Conservation (phyloP, 2,329 filamentous ascomycete species). For the Aspergillus brunneoviolaceus region DNA sequence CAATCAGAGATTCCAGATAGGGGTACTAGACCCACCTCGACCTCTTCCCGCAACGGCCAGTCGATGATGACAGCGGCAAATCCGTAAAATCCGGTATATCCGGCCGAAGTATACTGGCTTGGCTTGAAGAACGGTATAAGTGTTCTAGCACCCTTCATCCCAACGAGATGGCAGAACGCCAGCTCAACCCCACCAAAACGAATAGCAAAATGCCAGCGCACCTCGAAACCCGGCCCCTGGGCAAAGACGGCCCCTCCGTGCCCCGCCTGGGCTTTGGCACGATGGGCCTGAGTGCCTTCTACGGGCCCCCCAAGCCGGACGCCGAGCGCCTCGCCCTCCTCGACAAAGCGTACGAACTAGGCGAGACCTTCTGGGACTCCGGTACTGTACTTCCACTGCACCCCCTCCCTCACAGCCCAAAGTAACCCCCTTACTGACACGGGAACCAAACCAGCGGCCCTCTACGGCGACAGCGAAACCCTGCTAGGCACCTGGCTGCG, state of each 20-base stretch:
- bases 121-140: neutral
- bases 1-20: too few species aligned
- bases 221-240: slow-evolving; percentile 14
- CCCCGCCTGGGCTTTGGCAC: slow-evolving; percentile 27
- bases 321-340: slow-evolving; percentile 23
- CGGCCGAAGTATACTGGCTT: too few species aligned
- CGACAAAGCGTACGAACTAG: slow-evolving; percentile 32
- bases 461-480: slow-evolving; percentile 32
- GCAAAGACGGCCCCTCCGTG: slow-evolving; percentile 22
- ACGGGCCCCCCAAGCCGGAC: slow-evolving; percentile 18
- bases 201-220: neutral
- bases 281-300: slow-evolving; percentile 26
- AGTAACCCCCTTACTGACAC: neutral
- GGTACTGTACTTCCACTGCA: neutral
- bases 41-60: too few species aligned
- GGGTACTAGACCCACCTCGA: too few species aligned
- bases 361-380: slow-evolving; percentile 34
- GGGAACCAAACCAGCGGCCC: slow-evolving; percentile 20
- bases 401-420: neutral
- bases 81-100: neutral
- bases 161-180: too few species aligned
- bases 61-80: neutral
- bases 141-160: neutral
- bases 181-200: neutral
- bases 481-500: slow-evolving; percentile 43